These are phyloP conservation scores for Tricholoma furcatifolium DNA, from an alignment of 768 basidiomycete species.

Conservation along the genomic window DNA sequence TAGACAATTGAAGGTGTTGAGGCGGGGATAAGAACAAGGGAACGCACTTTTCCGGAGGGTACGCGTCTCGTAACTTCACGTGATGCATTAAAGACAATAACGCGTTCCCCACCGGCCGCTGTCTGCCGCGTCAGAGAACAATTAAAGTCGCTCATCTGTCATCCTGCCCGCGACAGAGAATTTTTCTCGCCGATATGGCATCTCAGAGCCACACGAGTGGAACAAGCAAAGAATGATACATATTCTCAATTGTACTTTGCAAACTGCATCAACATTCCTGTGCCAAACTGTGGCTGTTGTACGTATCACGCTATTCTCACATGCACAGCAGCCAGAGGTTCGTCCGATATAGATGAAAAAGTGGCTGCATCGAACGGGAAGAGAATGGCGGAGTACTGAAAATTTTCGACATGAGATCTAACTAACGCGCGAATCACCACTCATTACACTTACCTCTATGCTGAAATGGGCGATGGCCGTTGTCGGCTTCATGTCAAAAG, in stretches of 20 bases:
- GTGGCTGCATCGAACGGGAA: slow-evolving; percentile 34
- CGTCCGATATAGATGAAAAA: slow-evolving; percentile 23
- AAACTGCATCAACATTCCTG: slow-evolving; percentile 9
- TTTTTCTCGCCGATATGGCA: neutral
- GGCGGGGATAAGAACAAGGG: slow-evolving; percentile 18
- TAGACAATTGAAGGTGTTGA: slow-evolving; percentile 22
- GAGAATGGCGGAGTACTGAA: slow-evolving; percentile 37
- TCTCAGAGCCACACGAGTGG: too few species aligned
- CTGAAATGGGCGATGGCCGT: slow-evolving; percentile 36
- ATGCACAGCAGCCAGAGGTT: slow-evolving; percentile 25
- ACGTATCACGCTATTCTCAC: slow-evolving; percentile 34
- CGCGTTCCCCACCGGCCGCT: neutral
- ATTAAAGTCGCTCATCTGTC: neutral
- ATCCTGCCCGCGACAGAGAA: neutral
- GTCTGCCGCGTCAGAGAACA: neutral
- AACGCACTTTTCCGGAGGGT: neutral
- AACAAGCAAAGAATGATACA: too few species aligned
- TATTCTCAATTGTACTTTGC: neutral
- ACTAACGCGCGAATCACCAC: neutral
- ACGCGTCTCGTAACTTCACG: slow-evolving; percentile 3
- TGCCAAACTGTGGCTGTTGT: slow-evolving; percentile 27
- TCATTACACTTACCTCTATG: slow-evolving; percentile 29
- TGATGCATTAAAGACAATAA: slow-evolving; percentile 15
- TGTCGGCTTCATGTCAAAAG: slow-evolving; percentile 33
- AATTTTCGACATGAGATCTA: neutral